These are phyloP conservation scores for Punica granatum DNA, from an alignment of 345 rosid species.

Conservation along the genomic window DNA sequence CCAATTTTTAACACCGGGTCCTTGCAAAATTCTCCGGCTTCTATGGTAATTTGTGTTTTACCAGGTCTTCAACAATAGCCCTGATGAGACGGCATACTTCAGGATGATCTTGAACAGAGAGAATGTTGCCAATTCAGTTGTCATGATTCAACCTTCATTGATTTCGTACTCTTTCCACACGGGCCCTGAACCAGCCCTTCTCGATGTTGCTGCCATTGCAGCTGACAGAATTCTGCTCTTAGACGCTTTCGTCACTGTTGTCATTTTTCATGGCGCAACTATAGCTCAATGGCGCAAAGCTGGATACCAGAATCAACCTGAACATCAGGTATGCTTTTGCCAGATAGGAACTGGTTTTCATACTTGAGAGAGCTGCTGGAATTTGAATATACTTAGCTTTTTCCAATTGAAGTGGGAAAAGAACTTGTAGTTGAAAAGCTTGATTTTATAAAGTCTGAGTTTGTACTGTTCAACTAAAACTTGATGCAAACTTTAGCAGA, in stretches of 20 bases:
- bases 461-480: background rate
- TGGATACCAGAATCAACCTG: conserved; percentile 85
- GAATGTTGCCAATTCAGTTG: conserved; percentile 80
- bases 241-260: conserved; percentile 78
- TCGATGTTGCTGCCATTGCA: conserved; percentile 83
- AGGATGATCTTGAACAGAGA: conserved; percentile 85
- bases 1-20: background rate
- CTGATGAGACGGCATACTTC: conserved; percentile 94
- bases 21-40: background rate
- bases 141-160: conserved; percentile 96
- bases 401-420: background rate
- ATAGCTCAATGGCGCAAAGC: conserved; percentile 97
- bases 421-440: background rate
- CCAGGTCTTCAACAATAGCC: conserved; percentile 96
- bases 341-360: background rate
- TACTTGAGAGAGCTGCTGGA: background rate
- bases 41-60: conserved; percentile 12
- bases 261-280: conserved; percentile 85
- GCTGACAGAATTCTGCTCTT: conserved; percentile 82
- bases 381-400: background rate
- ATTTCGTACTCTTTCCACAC: conserved; percentile 88
- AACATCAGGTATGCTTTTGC: conserved; percentile 60
- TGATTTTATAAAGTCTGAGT: background rate
- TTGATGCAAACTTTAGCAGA: background rate
- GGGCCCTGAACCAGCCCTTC: conserved; percentile 75